Percentiles rank a stretch among this genome's conserved stretches.
phyloP scores from a whole-genome alignment of 306 rosid genomes.

The Crotalaria pallida region DNA sequence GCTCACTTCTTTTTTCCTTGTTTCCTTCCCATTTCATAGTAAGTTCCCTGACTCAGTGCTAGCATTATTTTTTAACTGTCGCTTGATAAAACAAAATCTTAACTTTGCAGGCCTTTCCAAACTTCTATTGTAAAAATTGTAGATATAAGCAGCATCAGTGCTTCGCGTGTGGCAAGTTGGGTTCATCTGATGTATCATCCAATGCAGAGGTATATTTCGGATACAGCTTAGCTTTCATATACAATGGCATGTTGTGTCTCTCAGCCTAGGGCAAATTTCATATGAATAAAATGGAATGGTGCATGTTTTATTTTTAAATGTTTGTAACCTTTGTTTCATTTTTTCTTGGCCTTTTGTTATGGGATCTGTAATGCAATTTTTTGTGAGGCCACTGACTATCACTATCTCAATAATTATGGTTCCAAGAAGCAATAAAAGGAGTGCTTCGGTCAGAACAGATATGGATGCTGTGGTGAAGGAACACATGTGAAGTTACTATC shows the following conservation, averaged over 20 bases:
- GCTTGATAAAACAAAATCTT: slow-evolving; percentile 9
- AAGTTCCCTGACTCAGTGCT: slow-evolving; percentile 5
- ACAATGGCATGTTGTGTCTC: neutral
- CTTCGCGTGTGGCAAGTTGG: slow-evolving; percentile 60
- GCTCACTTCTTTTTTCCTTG: neutral
- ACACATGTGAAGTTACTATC: neutral
- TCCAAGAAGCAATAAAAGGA: neutral
- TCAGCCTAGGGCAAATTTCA: neutral
- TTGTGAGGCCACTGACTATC: neutral
- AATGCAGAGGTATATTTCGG: slow-evolving; percentile 48
- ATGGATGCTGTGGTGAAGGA: neutral
- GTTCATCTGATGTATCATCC: slow-evolving; percentile 51
- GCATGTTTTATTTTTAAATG: slow-evolving; percentile 6
- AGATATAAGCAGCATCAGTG: slow-evolving; percentile 58
- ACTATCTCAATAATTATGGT: neutral
- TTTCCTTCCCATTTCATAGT: neutral
- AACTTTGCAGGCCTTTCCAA: slow-evolving; percentile 44
- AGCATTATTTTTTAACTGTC: slow-evolving; percentile 9
- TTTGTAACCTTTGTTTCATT: neutral
- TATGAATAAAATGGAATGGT: neutral
- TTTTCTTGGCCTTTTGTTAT: neutral
- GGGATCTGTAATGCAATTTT: neutral
- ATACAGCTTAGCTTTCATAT: neutral
- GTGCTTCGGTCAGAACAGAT: neutral
- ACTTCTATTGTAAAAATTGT: slow-evolving; percentile 56